A percentile compares a stretch with the other conserved stretches of the same genome.
phyloP scores from a whole-genome alignment of 805 yeast species.

The Jamesozyma jinghongensis region DNA sequence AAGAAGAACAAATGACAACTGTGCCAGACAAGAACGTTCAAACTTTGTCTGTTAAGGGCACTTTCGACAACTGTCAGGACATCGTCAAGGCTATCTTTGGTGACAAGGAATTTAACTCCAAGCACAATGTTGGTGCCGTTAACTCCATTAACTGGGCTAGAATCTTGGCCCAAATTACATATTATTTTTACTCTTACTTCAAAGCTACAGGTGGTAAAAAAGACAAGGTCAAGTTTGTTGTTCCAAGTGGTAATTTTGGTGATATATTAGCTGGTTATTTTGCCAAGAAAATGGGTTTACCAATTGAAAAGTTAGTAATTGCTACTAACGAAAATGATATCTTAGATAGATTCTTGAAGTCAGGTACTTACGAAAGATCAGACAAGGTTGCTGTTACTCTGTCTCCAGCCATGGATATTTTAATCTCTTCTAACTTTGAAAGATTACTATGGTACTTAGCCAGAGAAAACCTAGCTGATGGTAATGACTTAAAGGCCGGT shows the following conservation, averaged over 20 bases:
- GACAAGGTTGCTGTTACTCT: conserved; percentile 74
- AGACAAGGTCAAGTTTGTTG: conserved; percentile 68
- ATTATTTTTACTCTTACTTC: conserved; percentile 90
- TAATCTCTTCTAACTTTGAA: conserved; percentile 92
- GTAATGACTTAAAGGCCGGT: conserved; percentile 67
- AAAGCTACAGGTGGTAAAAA: conserved; percentile 38
- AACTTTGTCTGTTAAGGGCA: conserved; percentile 89
- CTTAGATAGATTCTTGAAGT: conserved; percentile 79
- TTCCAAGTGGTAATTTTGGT: conserved; percentile 97
- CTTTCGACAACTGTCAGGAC: conserved; percentile 98
- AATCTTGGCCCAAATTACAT: conserved; percentile 94
- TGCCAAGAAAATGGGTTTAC: conserved; percentile 93
- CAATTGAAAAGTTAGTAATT: conserved; percentile 74
- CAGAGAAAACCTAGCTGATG: conserved; percentile 50
- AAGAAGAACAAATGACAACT: conserved; percentile 98
- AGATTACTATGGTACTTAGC: conserved; percentile 92
- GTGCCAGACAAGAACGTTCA: conserved; percentile 89
- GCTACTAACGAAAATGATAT: conserved; percentile 97
- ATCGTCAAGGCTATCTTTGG: conserved; percentile 89
- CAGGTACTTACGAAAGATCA: conserved; percentile 76
- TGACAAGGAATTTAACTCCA: conserved; percentile 76
- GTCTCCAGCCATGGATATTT: conserved; percentile 98
- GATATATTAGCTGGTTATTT: conserved; percentile 95
- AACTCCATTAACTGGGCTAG: conserved; percentile 99
- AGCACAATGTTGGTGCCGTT: conserved; percentile 93